Conservation (phyloP, 768 basidiomycete genomes). For the Lenzites betulinus region DNA sequence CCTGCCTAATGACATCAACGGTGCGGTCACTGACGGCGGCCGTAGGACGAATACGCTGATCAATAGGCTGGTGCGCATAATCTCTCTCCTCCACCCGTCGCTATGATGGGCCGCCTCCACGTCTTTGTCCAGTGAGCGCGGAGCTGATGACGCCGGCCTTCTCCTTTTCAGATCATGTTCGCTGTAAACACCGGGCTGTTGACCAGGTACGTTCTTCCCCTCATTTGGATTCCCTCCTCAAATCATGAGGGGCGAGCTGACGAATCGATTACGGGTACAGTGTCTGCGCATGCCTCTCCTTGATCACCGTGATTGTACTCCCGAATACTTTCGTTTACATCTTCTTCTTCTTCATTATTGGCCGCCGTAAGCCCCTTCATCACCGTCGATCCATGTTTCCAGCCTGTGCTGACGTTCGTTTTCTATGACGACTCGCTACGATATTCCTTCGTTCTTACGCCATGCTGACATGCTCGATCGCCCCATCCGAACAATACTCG, state of each 20-base stretch:
- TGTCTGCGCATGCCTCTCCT: slow-evolving; percentile 45
- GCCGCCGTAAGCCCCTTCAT: slow-evolving; percentile 41
- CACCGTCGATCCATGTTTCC: not conserved
- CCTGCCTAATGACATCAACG: no score
- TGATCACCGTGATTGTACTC: slow-evolving; percentile 47
- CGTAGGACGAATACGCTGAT: slow-evolving; percentile 49
- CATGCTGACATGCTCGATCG: no score
- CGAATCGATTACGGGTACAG: not conserved
- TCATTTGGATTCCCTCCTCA: no score
- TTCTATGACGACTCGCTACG: not conserved
- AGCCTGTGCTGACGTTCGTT: not conserved
- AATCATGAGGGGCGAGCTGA: not conserved
- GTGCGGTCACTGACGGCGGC: not conserved
- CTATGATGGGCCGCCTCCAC: no score
- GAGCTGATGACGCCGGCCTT: not conserved
- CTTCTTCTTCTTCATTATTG: slow-evolving; percentile 58
- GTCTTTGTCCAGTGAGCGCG: no score
- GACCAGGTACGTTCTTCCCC: slow-evolving; percentile 37
- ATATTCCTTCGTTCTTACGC: no score
- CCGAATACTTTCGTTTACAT: slow-evolving; percentile 57
- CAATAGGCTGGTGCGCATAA: slow-evolving; percentile 33
- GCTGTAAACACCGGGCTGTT: slow-evolving; percentile 45
- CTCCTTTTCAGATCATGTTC: slow-evolving; percentile 38
- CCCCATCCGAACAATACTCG: no score
- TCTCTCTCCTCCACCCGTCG: no score